Percentiles rank a stretch among this genome's conserved stretches.
Evolutionary conservation across 805 yeast species (phyloP).

Genomic region (Starmerella roubikii): DNA sequence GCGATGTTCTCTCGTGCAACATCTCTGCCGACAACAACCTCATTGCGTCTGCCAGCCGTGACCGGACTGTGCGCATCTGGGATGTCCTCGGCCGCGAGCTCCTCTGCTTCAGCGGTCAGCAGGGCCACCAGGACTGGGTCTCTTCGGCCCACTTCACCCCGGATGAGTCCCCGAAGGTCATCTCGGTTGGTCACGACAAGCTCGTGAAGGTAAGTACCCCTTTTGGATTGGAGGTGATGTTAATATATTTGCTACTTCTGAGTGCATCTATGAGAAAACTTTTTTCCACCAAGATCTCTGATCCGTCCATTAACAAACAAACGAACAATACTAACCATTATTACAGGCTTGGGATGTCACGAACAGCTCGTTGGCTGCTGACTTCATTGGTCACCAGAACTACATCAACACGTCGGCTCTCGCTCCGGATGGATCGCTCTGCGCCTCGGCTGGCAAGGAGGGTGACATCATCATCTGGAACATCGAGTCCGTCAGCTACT

Average conservation of each 20-base stretch:
- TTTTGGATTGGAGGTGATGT: conserved; percentile 48
- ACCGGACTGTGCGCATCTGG: conserved; percentile 98
- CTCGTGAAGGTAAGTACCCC: conserved; percentile 84
- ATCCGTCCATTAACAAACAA: conserved; percentile 26
- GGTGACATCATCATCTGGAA: conserved; percentile 98
- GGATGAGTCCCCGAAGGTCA: conserved; percentile 39
- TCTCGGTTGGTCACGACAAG: conserved; percentile 99
- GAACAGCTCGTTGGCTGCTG: conserved; percentile 78
- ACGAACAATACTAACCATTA: conserved; percentile 21
- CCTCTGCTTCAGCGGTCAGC: conserved; percentile 53
- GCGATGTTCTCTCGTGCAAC: conserved; percentile 94
- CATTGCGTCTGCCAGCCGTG: conserved; percentile 98
- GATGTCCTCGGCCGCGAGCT: conserved; percentile 95
- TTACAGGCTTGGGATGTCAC: conserved; percentile 83
- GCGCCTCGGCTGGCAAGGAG: conserved; percentile 99
- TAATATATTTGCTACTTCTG: conserved; percentile 96
- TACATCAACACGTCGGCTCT: conserved; percentile 93
- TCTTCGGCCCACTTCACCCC: conserved; percentile 97
- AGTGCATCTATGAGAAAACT: conserved; percentile 76
- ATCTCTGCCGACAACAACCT: conserved; percentile 93
- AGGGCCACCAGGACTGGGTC: conserved; percentile 98
- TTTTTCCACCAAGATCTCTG: conserved; percentile 97
- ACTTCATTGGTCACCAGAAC: conserved; percentile 98
- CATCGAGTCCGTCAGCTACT: conserved; percentile 67
- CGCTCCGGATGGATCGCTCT: conserved; percentile 98